Percentiles rank a stretch among this genome's conserved stretches.
Evolutionary conservation across 2,329 filamentous ascomycete genomes (phyloP).

Genomic region (Pseudopyricularia cyperi): DNA sequence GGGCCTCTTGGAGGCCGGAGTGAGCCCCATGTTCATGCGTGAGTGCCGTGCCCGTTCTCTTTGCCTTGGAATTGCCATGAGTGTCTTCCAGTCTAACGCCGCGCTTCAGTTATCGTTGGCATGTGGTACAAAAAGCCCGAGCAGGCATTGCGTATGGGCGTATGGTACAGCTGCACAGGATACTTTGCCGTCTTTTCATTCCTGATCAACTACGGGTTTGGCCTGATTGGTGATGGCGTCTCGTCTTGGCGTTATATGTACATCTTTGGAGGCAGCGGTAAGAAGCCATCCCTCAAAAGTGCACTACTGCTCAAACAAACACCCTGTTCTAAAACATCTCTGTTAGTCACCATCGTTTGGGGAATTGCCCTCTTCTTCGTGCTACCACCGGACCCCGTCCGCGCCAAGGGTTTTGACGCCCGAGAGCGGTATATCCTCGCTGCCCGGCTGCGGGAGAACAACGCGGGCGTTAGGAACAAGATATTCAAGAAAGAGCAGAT

Average conservation of each 20-base stretch:
- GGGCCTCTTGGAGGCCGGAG: conserved; percentile 21
- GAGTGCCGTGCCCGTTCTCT: conserved; percentile 12
- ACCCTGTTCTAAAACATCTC: too few relatives aligned
- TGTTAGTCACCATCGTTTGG: not conserved
- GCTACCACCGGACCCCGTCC: conserved; percentile 22
- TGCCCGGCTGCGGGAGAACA: conserved; percentile 16
- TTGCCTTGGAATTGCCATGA: too few relatives aligned
- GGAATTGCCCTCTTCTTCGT: conserved; percentile 19
- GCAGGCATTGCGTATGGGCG: conserved; percentile 48
- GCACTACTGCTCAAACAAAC: too few relatives aligned
- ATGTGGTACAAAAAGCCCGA: conserved; percentile 37
- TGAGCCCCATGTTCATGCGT: conserved; percentile 27
- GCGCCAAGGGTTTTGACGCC: conserved; percentile 9
- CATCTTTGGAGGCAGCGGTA: conserved; percentile 35
- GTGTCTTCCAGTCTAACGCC: not conserved
- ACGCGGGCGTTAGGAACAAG: conserved; percentile 26
- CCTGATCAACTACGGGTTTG: conserved; percentile 41
- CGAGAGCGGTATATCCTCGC: conserved; percentile 14
- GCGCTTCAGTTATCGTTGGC: conserved; percentile 25
- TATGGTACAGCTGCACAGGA: conserved; percentile 53
- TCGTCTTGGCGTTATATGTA: conserved; percentile 38
- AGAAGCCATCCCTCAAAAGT: conserved; percentile 4
- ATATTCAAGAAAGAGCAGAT: conserved; percentile 30
- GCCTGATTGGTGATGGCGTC: conserved; percentile 28
- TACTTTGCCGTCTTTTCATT: conserved; percentile 43